Evolutionary conservation across 768 basidiomycete species (phyloP), one percentile per base, ranked within the genome.

Genomic region (Hericium coralloides): DNA sequence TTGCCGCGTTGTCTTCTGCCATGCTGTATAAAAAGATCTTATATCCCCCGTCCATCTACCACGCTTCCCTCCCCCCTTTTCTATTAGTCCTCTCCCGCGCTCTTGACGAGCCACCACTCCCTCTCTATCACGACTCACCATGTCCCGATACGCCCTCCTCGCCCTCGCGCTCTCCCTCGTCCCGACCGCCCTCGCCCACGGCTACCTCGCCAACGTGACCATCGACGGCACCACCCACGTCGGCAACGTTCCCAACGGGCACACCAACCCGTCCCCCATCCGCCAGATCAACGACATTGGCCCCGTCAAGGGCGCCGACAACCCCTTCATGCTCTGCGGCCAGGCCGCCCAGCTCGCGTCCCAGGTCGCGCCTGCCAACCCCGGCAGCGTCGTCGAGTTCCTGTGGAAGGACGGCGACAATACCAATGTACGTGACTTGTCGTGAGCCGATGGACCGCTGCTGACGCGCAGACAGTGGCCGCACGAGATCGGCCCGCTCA

Each of bases 401-500:
- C 65, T 70, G 83, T 61, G 9, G 59, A 66, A 37, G 18, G 17
- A n/a, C n/a, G 52, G 38, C 38, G 53, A 39, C 50, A 62, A 62
- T 36, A 43, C 55, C 36, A 64, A 60, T 4, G 72, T 71, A 70
- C 64, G 65, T 41, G 69, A 70, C 57, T 51, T 59, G 51, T 87
- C 85, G 85, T 61, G 25, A 26, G 25, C 60, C 31, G 76, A 70
- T 51, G 78, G 74, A 2, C 23, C 17, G 38, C n/a, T n/a, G 17
- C 18, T 23, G 37, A 51, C 54, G 43, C 17, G 31, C 39, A 6
- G 4, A 17, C 53, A 76, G 71, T 80, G 77, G 81, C 74, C 74
- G 1, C 80, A 87, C 62, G 71, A 85, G 57, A 82, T 72, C 23
- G 88, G 89, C 4, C 88, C 89, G 4, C 71, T 89, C 68, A 70